Evolutionary conservation across 371 early-diverging fungal species (phyloP).

Genomic region (Globomyces sp.): DNA sequence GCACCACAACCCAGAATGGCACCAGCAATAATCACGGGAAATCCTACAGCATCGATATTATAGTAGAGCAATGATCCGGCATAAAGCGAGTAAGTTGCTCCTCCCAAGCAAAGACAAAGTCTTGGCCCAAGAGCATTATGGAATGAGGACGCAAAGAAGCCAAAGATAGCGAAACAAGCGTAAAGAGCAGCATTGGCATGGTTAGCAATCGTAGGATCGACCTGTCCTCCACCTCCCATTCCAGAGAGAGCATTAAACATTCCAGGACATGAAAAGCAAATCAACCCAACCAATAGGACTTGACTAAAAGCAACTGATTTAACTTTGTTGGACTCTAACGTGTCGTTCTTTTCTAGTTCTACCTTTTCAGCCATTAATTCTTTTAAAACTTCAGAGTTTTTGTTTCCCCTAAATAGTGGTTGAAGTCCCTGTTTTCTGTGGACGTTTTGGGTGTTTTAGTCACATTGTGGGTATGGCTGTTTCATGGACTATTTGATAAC

Average conservation of each 20-base stretch:
- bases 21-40: slow-evolving; percentile 51
- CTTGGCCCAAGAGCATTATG: slow-evolving; percentile 47
- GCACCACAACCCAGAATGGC: slow-evolving; percentile 66
- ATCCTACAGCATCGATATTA: slow-evolving; percentile 20
- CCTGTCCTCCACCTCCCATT: slow-evolving; percentile 68
- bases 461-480: too few relatives aligned
- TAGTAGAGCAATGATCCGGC: slow-evolving; percentile 43
- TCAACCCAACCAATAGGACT: slow-evolving; percentile 66
- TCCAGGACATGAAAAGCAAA: slow-evolving; percentile 78
- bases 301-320: slow-evolving; percentile 43
- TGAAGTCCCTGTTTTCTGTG: too few relatives aligned
- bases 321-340: too few relatives aligned
- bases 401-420: too few relatives aligned
- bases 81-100: slow-evolving; percentile 47
- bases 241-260: slow-evolving; percentile 81
- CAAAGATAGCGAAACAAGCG: slow-evolving; percentile 22
- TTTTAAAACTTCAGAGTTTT: too few relatives aligned
- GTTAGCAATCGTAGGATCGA: slow-evolving; percentile 48
- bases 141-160: slow-evolving; percentile 36
- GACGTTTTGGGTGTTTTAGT: too few relatives aligned
- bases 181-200: slow-evolving; percentile 25
- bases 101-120: slow-evolving; percentile 37
- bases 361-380: too few relatives aligned
- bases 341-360: too few relatives aligned
- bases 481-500: too few relatives aligned